A percentile compares a stretch with the other conserved stretches of the same genome.
These are phyloP conservation scores for Solanum aculeatissimum DNA, from an alignment of 305 asterid genomes.

Conservation along the genomic window DNA sequence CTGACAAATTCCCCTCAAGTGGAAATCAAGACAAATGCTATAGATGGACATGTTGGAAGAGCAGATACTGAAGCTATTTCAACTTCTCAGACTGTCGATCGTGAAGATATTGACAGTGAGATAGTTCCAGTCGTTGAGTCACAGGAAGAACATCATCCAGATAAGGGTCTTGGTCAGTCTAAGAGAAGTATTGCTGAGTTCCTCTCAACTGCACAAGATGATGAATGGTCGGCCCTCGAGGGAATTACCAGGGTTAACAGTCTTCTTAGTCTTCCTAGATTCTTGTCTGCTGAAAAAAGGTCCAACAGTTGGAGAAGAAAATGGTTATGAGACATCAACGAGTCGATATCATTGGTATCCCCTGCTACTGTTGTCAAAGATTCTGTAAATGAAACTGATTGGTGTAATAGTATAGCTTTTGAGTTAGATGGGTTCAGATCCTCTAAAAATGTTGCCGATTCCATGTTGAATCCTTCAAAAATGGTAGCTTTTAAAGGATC, in stretches of 20 bases:
- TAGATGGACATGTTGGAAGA: constrained; percentile 3
- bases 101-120: constrained; percentile 33
- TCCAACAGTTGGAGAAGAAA: constrained; percentile 58
- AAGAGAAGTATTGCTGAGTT: constrained; percentile 91
- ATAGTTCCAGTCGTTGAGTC: constrained; percentile 57
- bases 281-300: constrained; percentile 57
- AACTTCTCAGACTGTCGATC: constrained; percentile 6
- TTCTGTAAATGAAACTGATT: neutral
- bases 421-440: neutral
- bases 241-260: constrained; percentile 86
- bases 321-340: constrained; percentile 41
- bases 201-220: constrained; percentile 64
- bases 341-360: neutral
- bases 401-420: neutral
- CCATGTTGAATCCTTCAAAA: neutral
- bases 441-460: neutral
- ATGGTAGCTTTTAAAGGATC: neutral
- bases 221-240: constrained; percentile 93
- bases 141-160: constrained; percentile 19
- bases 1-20: constrained; percentile 13
- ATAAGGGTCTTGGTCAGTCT: constrained; percentile 44
- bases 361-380: neutral
- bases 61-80: neutral
- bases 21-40: neutral
- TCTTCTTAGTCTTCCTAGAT: constrained; percentile 78